Base-by-base conservation (phyloP, 2,329 filamentous ascomycete genomes). In the Penicillium sp. region DNA sequence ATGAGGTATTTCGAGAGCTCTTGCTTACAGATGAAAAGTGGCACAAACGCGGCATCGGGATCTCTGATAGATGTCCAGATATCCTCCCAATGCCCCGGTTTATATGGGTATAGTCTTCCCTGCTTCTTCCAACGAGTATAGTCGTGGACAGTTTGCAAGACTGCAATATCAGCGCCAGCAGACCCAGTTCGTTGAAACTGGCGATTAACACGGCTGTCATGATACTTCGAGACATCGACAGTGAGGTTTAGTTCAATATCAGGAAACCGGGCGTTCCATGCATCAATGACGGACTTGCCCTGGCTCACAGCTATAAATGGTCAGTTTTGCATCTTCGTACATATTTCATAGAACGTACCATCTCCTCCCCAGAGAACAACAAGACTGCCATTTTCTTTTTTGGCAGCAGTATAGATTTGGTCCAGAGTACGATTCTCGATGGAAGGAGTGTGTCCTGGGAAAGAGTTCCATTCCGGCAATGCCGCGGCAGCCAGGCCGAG, bases 141-240 rank as follows among this genome's bases (percentile, higher is more conserved):
- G 56, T 83, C 80, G 1, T 54, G 47, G 7, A 51, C 11, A n/a
- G 52, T 51, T 29, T 54, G 52, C 19, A 54, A 13, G 83, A 75
- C 9, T 82, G 60, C 0, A 81, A 75, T 76, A 62, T 85, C 83
- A 18, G 79, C 72, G 9, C 70, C 72, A 11, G 77, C 68, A 5
- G 67, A 70, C 7, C 70, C 65, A 13, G 16, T 21, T 1, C 61
- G 55, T 3, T 73, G 75, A 1, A 82, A 65, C 52, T 80, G 77
- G 33, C 74, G 64, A 58, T 85, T 80, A 6, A 83, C 59, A 7
- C 69, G 69, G 16, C 61, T 70, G 51, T 82, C 78, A 58, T 81
- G 81, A 57, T 84, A 84, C 60, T 84, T 84, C 54, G 81, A 83
- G 0, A 84, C 63, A 54, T 83, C 81, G 39, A 83, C 79, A 0